Evolutionary conservation across 768 basidiomycete species (phyloP), one percentile per base, ranked within the genome.

Genomic region (Sarcodon sp.): DNA sequence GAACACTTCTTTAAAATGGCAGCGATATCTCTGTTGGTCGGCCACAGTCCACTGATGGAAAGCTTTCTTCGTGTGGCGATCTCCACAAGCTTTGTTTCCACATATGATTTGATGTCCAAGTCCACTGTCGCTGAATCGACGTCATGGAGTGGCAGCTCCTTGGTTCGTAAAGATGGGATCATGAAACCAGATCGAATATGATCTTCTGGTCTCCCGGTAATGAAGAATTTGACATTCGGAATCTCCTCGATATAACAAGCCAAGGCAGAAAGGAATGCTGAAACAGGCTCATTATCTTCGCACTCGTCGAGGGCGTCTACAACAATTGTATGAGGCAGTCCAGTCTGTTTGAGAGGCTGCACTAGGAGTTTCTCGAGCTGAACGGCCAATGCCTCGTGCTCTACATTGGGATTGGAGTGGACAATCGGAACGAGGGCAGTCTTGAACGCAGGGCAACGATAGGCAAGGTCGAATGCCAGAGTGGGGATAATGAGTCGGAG

Each of bases 251-350:
- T 32, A 13, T 9, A 33, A 6, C 7, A 41, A 41, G n/a, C 38
- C 32, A 35, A n/a, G 0, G 18, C 32, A 7, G 15, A 51, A 35
- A 8, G 44, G 53, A 13, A 45, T 12, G 44, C 31, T 9, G 15
- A 47, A 31, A 45, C 43, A n/a, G 33, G 35, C 6, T 47, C 21
- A 31, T 41, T 33, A 1, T 52, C 56, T 6, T 44, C 35, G 45
- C 66, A 61, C 55, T 69, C 66, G 50, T 69, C 66, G 27, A 69
- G 51, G 3, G 59, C 67, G 50, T 69, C 68, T n/a, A 69, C 52
- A 43, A 67, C 56, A 44, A 68, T 50, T 11, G 68, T 37, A 31
- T 61, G 33, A 16, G 46, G 36, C 3, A 35, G 3, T 7, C 33
- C 8, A 9, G 43, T 13, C 7, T 15, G 12, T 0, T 12, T 31